Conservation (phyloP, 2,329 filamentous ascomycete species). For the Volutella citrinella region DNA sequence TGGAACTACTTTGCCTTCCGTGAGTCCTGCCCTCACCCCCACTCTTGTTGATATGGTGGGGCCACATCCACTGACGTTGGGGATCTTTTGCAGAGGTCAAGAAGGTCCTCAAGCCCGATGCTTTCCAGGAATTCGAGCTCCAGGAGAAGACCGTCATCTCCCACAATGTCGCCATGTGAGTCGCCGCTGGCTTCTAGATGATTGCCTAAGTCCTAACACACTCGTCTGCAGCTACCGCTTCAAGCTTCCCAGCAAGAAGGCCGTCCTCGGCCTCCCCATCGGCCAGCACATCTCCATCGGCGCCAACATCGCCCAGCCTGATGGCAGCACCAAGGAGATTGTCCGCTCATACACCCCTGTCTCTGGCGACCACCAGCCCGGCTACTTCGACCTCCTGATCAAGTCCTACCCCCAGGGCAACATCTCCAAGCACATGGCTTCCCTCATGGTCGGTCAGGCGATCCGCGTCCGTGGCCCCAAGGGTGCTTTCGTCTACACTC, state of each 20-base stretch:
- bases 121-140: constrained; percentile 89
- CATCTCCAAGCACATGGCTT: constrained; percentile 90
- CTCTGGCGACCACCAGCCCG: constrained; percentile 82
- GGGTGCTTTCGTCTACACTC: constrained; percentile 95
- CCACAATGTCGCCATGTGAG: constrained; percentile 95
- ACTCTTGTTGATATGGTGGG: not conserved
- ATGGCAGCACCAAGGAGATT: constrained; percentile 77
- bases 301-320: constrained; percentile 64
- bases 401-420: constrained; percentile 98
- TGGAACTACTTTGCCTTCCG: constrained; percentile 71
- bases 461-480: constrained; percentile 94
- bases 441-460: constrained; percentile 75
- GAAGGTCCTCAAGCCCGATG: constrained; percentile 81
- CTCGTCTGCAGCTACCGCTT: constrained; percentile 74
- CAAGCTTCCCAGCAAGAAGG: constrained; percentile 69
- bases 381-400: constrained; percentile 94
- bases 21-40: constrained; percentile 43
- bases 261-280: constrained; percentile 93
- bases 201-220: constrained; percentile 9
- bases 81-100: constrained; percentile 60
- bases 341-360: constrained; percentile 92
- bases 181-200: constrained; percentile 10
- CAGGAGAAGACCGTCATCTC: constrained; percentile 94
- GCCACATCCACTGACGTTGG: constrained; percentile 10
- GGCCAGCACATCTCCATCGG: constrained; percentile 98